Percentiles rank a stretch among this genome's conserved stretches.
Conservation (phyloP, 371 early-diverging fungal species). For the Saksenaea oblongispora region DNA sequence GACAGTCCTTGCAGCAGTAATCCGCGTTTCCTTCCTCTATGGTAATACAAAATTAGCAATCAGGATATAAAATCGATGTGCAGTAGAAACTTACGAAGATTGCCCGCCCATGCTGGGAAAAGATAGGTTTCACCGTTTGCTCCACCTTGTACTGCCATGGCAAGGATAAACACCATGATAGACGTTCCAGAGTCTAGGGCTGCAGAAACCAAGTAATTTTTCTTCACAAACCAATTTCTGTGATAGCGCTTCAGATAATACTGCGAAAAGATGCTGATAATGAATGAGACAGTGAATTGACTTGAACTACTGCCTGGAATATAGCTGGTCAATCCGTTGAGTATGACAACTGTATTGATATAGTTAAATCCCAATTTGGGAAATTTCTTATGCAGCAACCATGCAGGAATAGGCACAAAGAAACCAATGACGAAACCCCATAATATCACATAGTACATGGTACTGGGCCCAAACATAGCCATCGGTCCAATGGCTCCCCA, state of each 20-base stretch:
- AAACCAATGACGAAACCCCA: slow-evolving; percentile 49
- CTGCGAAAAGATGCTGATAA: slow-evolving; percentile 44
- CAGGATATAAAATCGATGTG: slow-evolving; percentile 4
- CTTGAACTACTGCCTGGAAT: background rate
- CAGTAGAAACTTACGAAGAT: slow-evolving; percentile 23
- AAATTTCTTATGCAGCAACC: slow-evolving; percentile 28
- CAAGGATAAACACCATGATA: slow-evolving; percentile 49
- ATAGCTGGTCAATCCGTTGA: background rate
- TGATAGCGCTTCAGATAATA: slow-evolving; percentile 44
- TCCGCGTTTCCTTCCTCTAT: no score
- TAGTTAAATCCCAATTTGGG: slow-evolving; percentile 23
- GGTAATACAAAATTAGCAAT: no score
- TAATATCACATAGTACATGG: slow-evolving; percentile 61
- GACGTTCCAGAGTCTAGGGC: slow-evolving; percentile 63
- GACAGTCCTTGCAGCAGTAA: no score
- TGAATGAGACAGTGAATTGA: slow-evolving; percentile 22
- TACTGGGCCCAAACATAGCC: slow-evolving; percentile 64
- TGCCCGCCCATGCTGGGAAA: slow-evolving; percentile 60
- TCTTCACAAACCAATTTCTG: slow-evolving; percentile 52
- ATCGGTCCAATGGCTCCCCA: slow-evolving; percentile 82
- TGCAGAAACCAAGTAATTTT: slow-evolving; percentile 57
- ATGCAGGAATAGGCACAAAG: slow-evolving; percentile 34
- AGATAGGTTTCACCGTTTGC: slow-evolving; percentile 33
- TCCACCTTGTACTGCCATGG: slow-evolving; percentile 55
- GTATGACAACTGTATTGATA: background rate